A percentile compares a stretch with the other conserved stretches of the same genome.
phyloP scores from a whole-genome alignment of 164 flowering plant species.

The Euptelea pleiosperma region DNA sequence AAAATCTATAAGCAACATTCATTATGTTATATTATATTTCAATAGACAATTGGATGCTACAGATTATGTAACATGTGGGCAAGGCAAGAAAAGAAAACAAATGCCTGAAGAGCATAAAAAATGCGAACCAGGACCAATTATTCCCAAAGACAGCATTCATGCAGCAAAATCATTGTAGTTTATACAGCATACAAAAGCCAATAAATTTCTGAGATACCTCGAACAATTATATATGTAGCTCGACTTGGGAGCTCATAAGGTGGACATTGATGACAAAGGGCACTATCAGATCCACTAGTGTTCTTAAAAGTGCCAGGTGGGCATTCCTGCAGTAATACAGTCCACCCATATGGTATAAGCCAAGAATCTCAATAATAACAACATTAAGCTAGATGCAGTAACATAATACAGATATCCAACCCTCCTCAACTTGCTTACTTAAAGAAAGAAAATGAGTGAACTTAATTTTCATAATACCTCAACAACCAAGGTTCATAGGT shows the following conservation, averaged over 20 bases:
- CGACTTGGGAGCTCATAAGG: slow-evolving; percentile 76
- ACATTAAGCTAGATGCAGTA: neutral
- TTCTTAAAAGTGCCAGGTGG: slow-evolving; percentile 93
- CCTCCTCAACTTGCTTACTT: too few species aligned
- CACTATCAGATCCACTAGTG: slow-evolving; percentile 65
- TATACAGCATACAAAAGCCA: neutral
- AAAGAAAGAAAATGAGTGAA: too few species aligned
- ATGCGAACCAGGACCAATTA: too few species aligned
- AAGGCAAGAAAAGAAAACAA: neutral
- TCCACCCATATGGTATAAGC: neutral
- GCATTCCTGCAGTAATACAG: slow-evolving; percentile 64
- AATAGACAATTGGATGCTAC: neutral
- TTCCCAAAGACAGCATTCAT: too few species aligned
- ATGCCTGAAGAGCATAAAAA: neutral
- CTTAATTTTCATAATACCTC: too few species aligned
- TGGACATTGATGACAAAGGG: slow-evolving; percentile 72
- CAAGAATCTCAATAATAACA: neutral
- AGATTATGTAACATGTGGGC: too few species aligned
- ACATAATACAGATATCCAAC: neutral
- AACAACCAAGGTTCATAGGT: too few species aligned
- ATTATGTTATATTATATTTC: neutral
- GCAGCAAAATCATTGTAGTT: neutral
- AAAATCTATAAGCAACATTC: neutral
- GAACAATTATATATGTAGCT: slow-evolving; percentile 54
- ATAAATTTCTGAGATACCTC: slow-evolving; percentile 57